Base-by-base conservation (phyloP, 2,329 filamentous ascomycete genomes). In the Hirsutella thompsonii region DNA sequence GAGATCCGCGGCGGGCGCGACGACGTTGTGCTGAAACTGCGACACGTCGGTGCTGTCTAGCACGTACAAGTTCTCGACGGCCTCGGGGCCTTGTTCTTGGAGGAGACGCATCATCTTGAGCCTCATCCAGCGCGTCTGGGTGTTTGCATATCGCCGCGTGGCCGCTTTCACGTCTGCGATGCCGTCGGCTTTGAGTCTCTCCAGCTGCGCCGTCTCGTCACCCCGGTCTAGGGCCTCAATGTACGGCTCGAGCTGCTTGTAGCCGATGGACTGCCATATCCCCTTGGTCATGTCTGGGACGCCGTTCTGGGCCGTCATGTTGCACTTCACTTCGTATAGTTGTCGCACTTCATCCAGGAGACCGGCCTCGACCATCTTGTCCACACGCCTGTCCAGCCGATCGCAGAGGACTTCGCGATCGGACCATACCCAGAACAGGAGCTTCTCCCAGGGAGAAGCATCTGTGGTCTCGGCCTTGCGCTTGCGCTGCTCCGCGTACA, bases 221-320 rank as follows among this genome's bases (percentile, higher is more conserved):
- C 49, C 49, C 26, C 58, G 46, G 48, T 61, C 51, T 13, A 67
- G 44, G 1, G 73, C 71, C 2, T 63, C 52, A 20, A 89, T 63
- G 53, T 88, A 94, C 0, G 76, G 70, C 43, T 83, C 73, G 55
- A 96, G 83, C 55, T 98, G 87, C 57, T 93, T 95, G 62, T 88
- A 95, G 1, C 92, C 92, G 46, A 98, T 98, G 1, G 89, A 92
- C 40, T 94, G 83, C 88, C 90, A 98, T 35, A 98, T 93, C 0
- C 92, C 93, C 40, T 80, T 78, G 1, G 76, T 83, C 48, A 77
- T 71, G 54, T 96, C 87, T 2, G 92, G 61, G 0, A 59, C 48
- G 2, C 67, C 59, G 0, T 77, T 81, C 2, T 63, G 52, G 0
- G 63, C 55, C 0, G 56, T 47, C 16, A 54, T 55, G 2, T 52